Evolutionary conservation across 169 alveolate species (phyloP).

Genomic region (Sarcocystis neurona): DNA sequence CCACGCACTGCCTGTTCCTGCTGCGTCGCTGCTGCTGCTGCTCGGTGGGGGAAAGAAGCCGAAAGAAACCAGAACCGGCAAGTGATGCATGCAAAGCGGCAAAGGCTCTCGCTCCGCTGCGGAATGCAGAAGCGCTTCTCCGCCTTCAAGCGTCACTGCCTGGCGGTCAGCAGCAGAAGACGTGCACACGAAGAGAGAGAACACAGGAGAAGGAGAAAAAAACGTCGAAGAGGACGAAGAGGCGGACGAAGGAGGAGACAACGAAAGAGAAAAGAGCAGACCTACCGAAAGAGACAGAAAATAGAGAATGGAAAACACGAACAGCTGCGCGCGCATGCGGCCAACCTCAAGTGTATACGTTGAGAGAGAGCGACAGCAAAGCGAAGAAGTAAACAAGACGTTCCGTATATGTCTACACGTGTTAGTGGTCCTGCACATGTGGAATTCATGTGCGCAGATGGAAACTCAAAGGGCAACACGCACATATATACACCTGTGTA

Average conservation of each 20-base stretch:
- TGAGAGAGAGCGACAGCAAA: no score
- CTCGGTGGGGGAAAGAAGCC: not conserved
- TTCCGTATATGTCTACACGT: no score
- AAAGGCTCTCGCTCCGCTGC: conserved; percentile 41
- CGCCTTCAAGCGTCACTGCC: conserved; percentile 29
- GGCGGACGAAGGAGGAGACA: not conserved
- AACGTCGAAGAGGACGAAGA: not conserved
- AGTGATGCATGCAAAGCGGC: conserved; percentile 40
- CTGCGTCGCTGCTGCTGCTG: not conserved
- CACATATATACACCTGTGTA: no score
- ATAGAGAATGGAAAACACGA: not conserved
- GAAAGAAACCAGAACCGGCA: conserved; percentile 26
- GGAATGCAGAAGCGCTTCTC: not conserved
- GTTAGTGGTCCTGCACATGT: no score
- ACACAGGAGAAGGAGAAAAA: not conserved
- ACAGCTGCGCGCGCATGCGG: no score
- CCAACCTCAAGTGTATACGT: no score
- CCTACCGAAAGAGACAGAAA: not conserved
- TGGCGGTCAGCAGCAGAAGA: no score
- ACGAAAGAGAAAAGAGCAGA: not conserved
- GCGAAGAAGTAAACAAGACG: no score
- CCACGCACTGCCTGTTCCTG: not conserved
- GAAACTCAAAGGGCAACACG: no score
- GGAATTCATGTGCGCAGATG: no score
- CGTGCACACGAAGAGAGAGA: no score